Evolutionary conservation across 1,284 basidiomycete genomes (phyloP), one percentile per base, ranked within the genome.

Genomic region (Boletus holoroseus): DNA sequence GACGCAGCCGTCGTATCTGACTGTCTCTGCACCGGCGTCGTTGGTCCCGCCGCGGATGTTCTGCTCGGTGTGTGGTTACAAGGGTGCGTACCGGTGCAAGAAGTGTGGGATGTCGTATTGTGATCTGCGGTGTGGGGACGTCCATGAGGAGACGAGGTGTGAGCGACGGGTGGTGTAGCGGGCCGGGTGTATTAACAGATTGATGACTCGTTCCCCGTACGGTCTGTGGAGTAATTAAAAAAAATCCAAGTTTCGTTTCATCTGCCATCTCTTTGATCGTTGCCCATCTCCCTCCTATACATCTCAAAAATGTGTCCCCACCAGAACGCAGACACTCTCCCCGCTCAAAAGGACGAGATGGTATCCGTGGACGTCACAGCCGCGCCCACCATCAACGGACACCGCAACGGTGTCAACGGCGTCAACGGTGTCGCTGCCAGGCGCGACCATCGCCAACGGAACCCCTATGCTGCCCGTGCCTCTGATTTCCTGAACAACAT

Each of bases 401-500:
- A 39, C 20, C 57, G 20, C 47, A 65, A 61, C 13, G 56, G 54
- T 4, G 32, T 34, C 32, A 34, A 32, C 7, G 31, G 32, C 7
- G 13, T 30, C 32, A 61, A 60, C 34, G 47, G 51, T 13, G 36
- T 12, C 24, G 22, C 81, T 78, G 72, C 75, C 70, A 79, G 74
- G 46, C 61, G 62, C 58, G 57, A 56, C 34, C 61, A 67, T 40
- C 65, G 67, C 47, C 68, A 72, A 12, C 70, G 73, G 57, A 93
- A 92, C 68, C 87, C 91, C 39, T 95, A 94, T 69, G 90, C 87
- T 37, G 84, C 90, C 22, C 81, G 91, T n/a, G 88, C 88, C 16
- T 82, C 88, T 18, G 93, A 95, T 71, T 94, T 94, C 70, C 71
- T 95, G 58, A 93, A 86, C 71, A 94, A 95, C 69, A 78, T 94